phyloP scores from a whole-genome alignment of 176 grass and related monocot species.

The Triticum timopheevii region DNA sequence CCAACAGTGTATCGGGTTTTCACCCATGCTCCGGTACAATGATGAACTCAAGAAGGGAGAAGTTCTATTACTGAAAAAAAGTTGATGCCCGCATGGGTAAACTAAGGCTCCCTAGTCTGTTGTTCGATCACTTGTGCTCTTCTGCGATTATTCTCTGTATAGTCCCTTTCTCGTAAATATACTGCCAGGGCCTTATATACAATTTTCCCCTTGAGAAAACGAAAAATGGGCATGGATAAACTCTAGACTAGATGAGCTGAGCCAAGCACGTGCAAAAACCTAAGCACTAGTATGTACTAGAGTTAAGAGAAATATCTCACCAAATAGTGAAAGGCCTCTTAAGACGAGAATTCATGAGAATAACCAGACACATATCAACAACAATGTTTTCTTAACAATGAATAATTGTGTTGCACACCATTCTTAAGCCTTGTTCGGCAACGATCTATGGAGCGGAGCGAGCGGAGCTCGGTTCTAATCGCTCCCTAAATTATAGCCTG shows the following conservation, averaged over 20 bases:
- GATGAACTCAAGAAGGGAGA: background rate
- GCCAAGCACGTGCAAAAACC: background rate
- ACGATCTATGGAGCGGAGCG: too few relatives aligned
- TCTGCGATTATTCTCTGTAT: background rate
- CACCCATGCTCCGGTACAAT: background rate
- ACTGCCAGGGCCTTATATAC: background rate
- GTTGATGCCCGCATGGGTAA: background rate
- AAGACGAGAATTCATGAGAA: slow-evolving; percentile 12
- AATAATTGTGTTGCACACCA: background rate
- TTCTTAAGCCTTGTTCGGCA: background rate
- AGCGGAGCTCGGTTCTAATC: too few relatives aligned
- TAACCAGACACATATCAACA: slow-evolving; percentile 17
- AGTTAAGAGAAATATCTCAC: background rate
- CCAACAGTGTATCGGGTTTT: background rate
- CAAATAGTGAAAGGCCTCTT: background rate
- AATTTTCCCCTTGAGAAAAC: background rate
- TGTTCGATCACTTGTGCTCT: background rate
- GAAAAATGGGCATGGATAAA: background rate
- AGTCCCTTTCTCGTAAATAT: background rate
- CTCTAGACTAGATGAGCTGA: slow-evolving; percentile 1
- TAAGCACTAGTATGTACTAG: background rate
- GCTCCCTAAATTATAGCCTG: too few relatives aligned
- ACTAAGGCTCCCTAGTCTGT: slow-evolving; percentile 7
- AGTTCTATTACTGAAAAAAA: background rate
- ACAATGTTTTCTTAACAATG: slow-evolving; percentile 13